Evolutionary conservation across 805 yeast species (phyloP).

Genomic region (Sugiyamaella marilandica): DNA sequence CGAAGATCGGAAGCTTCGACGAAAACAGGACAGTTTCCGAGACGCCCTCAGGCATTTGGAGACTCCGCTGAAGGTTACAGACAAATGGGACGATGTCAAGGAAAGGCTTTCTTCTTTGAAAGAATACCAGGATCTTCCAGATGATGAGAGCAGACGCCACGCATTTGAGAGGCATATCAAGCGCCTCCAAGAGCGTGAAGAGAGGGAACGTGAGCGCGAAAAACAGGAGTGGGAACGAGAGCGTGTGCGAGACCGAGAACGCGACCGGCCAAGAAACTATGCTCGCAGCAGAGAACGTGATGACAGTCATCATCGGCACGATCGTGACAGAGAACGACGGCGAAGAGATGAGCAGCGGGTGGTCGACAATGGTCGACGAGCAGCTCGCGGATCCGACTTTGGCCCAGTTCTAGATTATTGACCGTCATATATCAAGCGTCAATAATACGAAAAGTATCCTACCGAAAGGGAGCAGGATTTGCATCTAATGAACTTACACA

Average conservation of each 20-base stretch:
- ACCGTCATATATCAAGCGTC: too few relatives aligned
- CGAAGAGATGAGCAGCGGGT: conserved; percentile 2
- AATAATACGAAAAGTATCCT: too few relatives aligned
- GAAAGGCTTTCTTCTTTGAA: conserved; percentile 28
- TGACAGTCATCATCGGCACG: conserved; percentile 3
- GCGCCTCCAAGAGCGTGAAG: conserved; percentile 27
- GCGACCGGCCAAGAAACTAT: neutral
- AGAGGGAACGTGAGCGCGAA: conserved; percentile 19
- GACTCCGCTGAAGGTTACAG: conserved; percentile 29
- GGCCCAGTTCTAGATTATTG: conserved; percentile 21
- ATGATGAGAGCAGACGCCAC: conserved; percentile 27
- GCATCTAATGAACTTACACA: neutral
- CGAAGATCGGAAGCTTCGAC: conserved; percentile 27
- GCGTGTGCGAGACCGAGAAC: conserved; percentile 13
- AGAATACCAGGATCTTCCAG: conserved; percentile 36
- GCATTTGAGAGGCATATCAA: conserved; percentile 36
- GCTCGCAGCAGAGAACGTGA: conserved; percentile 9
- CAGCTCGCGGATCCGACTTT: conserved; percentile 14
- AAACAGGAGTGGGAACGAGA: conserved; percentile 12
- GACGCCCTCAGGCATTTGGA: conserved; percentile 28
- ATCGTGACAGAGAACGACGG: neutral
- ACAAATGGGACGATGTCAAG: conserved; percentile 37
- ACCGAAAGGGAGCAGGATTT: too few relatives aligned
- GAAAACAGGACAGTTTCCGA: conserved; percentile 31
- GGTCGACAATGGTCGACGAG: neutral